Conservation (phyloP, 2,329 filamentous ascomycete genomes). For the Atkinsonella texensis region DNA sequence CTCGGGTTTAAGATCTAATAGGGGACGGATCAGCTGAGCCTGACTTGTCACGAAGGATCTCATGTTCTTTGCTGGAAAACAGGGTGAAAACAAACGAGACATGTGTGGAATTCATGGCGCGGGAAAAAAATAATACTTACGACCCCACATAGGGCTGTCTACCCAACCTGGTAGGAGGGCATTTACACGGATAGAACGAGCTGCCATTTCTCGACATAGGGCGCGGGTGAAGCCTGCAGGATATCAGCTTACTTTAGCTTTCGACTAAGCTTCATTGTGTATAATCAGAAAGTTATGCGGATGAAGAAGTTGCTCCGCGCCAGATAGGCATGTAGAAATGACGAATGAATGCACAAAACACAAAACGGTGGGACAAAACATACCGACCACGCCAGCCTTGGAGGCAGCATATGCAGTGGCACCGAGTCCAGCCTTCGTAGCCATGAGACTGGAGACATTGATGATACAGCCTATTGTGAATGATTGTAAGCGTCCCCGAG, state of each 20-base stretch:
- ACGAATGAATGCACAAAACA: conserved; percentile 3
- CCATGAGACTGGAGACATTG: conserved; percentile 70
- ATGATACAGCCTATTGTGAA: conserved; percentile 51
- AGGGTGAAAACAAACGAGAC: not conserved
- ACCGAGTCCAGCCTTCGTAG: conserved; percentile 54
- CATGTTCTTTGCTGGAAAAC: not conserved
- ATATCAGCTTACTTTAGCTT: conserved; percentile 1
- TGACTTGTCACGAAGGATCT: not conserved
- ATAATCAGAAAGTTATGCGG: conserved; percentile 5
- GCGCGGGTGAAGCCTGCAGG: conserved; percentile 53
- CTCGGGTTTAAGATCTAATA: conserved; percentile 25
- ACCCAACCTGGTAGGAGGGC: conserved; percentile 76
- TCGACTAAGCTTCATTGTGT: conserved; percentile 3
- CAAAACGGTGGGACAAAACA: conserved; percentile 11
- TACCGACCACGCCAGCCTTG: conserved; percentile 68
- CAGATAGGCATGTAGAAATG: conserved; percentile 5
- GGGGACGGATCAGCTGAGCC: conserved; percentile 28
- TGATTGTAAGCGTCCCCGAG: not conserved
- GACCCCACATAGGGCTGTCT: conserved; percentile 64
- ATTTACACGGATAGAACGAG: conserved; percentile 59
- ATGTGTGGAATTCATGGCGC: conserved; percentile 6
- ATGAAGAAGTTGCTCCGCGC: not conserved
- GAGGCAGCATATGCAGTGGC: conserved; percentile 65
- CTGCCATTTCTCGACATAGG: conserved; percentile 49
- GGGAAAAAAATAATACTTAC: conserved; percentile 31